Conservation (phyloP, 2,329 filamentous ascomycete species). For the Trichoderma citrinoviride region DNA sequence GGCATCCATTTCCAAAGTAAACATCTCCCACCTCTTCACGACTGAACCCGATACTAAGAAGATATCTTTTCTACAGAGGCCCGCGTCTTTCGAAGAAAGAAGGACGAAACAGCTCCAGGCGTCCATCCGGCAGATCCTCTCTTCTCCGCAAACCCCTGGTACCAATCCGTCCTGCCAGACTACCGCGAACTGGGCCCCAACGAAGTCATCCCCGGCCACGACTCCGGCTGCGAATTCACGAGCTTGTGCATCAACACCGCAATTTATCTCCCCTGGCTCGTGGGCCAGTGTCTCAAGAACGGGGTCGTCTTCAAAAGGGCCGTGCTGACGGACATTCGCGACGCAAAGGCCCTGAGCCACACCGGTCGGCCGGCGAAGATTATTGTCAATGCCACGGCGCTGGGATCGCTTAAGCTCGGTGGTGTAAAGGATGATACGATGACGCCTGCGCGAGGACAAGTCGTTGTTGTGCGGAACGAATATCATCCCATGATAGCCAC, state of each 20-base stretch:
- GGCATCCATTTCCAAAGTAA: constrained; percentile 75
- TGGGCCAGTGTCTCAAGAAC: constrained; percentile 72
- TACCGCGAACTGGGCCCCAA: constrained; percentile 59
- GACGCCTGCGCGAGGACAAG: constrained; percentile 76
- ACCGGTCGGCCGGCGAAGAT: constrained; percentile 60
- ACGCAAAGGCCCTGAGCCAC: constrained; percentile 56
- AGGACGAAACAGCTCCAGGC: constrained; percentile 50
- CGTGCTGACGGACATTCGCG: constrained; percentile 65
- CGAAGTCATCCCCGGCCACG: constrained; percentile 62
- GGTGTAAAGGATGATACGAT: constrained; percentile 76
- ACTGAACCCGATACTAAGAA: not conserved
- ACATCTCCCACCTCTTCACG: not conserved
- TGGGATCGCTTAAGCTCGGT: constrained; percentile 71
- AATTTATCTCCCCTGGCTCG: constrained; percentile 82
- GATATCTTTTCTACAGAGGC: constrained; percentile 38
- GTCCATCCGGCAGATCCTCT: constrained; percentile 58
- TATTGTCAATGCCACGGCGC: constrained; percentile 81
- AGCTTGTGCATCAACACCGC: constrained; percentile 90
- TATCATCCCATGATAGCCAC: constrained; percentile 65
- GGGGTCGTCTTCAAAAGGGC: constrained; percentile 67
- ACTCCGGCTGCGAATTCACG: constrained; percentile 72
- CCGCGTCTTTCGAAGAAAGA: constrained; percentile 54
- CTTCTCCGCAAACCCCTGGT: constrained; percentile 67
- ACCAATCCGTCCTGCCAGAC: constrained; percentile 67
- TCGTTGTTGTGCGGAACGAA: constrained; percentile 79